A percentile compares a stretch with the other conserved stretches of the same genome.
Evolutionary conservation across 129 eudicot species (phyloP).

Genomic region (Cynara cardunculus): DNA sequence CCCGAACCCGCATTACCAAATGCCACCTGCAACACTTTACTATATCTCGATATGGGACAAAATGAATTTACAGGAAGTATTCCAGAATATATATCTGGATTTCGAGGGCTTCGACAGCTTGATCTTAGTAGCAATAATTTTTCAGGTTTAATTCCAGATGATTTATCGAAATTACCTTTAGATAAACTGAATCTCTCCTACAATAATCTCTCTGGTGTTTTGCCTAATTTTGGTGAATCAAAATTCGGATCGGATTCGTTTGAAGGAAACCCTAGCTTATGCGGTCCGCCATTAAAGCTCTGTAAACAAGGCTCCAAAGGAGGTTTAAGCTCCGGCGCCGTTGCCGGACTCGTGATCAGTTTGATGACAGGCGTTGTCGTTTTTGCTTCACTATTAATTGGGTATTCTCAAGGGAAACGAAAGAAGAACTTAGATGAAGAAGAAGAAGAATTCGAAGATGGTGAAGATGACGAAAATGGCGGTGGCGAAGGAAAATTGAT

Average conservation of each 20-base stretch:
- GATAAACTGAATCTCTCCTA: constrained; percentile 70
- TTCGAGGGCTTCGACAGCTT: constrained; percentile 55
- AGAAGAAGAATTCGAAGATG: constrained; percentile 54
- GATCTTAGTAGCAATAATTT: constrained; percentile 62
- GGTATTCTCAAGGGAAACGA: constrained; percentile 77
- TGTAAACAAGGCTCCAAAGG: constrained; percentile 38
- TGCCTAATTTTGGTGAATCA: constrained; percentile 56
- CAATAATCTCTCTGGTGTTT: constrained; percentile 76
- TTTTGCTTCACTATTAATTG: constrained; percentile 67
- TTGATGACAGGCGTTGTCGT: constrained; percentile 74
- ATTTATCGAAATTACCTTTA: constrained; percentile 36
- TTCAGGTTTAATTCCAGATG: constrained; percentile 65
- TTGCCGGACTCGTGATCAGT: constrained; percentile 89
- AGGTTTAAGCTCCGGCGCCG: constrained; percentile 73
- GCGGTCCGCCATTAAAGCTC: constrained; percentile 70
- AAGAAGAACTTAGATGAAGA: constrained; percentile 53
- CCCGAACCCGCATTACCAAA: constrained; percentile 87
- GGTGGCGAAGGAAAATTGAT: constrained; percentile 71
- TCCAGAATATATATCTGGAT: constrained; percentile 59
- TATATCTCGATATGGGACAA: constrained; percentile 67
- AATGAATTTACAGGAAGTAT: constrained; percentile 61
- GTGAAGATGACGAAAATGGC: constrained; percentile 26
- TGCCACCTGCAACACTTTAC: constrained; percentile 51
- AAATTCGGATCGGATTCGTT: constrained; percentile 69
- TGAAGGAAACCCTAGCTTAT: constrained; percentile 72